Conservation (phyloP, 2,329 filamentous ascomycete genomes). For the Venturia oleaginea region DNA sequence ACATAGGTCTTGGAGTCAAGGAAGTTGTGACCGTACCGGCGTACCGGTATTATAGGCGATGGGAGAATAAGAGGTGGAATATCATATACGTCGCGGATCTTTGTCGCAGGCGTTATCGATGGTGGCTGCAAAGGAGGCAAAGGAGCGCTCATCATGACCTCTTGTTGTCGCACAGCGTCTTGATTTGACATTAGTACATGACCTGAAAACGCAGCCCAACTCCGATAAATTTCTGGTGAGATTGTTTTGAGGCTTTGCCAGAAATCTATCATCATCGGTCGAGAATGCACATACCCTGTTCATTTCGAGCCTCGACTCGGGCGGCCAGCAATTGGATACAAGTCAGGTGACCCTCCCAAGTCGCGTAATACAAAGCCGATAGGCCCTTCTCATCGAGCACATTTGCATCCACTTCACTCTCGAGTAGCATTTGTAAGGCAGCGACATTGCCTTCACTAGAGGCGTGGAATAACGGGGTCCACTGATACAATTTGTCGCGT, state of each 20-base stretch:
- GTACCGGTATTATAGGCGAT: slow-evolving; percentile 88
- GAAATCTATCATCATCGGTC: background rate
- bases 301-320: background rate
- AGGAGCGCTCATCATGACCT: background rate
- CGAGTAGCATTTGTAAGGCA: slow-evolving; percentile 72
- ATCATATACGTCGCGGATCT: slow-evolving; percentile 70
- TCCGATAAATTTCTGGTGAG: background rate
- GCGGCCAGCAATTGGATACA: slow-evolving; percentile 75
- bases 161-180: background rate
- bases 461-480: slow-evolving; percentile 93
- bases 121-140: slow-evolving; percentile 3
- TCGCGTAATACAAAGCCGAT: slow-evolving; percentile 95
- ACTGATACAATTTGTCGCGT: slow-evolving; percentile 90
- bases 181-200: background rate
- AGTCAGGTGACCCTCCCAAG: slow-evolving; percentile 91
- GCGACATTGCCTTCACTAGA: slow-evolving; percentile 92
- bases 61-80: slow-evolving; percentile 89
- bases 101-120: slow-evolving; percentile 33
- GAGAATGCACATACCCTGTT: background rate
- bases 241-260: background rate
- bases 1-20: slow-evolving; percentile 95
- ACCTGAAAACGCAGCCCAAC: background rate
- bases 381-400: slow-evolving; percentile 87
- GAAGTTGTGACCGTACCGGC: slow-evolving; percentile 96
- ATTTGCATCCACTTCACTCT: slow-evolving; percentile 67